Base-by-base conservation (phyloP, 73 alveolate species). In the Diophrys sp. region DNA sequence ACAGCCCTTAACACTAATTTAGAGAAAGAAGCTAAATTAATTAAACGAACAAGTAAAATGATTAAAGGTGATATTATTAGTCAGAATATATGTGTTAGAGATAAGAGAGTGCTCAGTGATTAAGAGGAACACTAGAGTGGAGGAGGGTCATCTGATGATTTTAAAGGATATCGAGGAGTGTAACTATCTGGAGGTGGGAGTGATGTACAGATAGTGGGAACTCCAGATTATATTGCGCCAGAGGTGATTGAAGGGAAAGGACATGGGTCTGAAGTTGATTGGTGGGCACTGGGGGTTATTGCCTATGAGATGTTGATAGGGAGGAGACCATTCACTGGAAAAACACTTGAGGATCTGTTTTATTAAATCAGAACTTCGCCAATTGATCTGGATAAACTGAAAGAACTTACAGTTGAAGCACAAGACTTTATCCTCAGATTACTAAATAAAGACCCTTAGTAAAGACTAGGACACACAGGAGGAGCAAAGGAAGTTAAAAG, bases 171-270 rank as follows among this genome's bases (percentile, higher is more conserved):
- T n/a, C n/a, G n/a, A n/a, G n/a, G n/a, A n/a, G n/a, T n/a, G n/a
- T n/a, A n/a, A n/a, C n/a, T n/a, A n/a, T n/a, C n/a, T n/a, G n/a
- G n/a, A n/a, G n/a, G n/a, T n/a, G n/a, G n/a, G n/a, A n/a, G n/a
- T n/a, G n/a, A 44, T 18, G 5, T 44, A 44, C 62, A 44, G n/a
- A 44, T 44, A 44, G 85, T 95, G 23, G 99, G 99, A 5, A 95
- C 98, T 27, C 96, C 98, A 1, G 95, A 91, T n/a, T 95, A 95
- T 81, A 80, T 95, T 70, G 99, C 99, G 1, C 99, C 99, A 2
- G 99, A 95, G 83, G 95, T 93, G 76, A 78, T 95, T 27, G 73
- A 75, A 66, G 91, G 87, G 79, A 85, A 71, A 53, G 91, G 83
- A 26, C 96, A 82, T 82, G 90, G 94, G 62, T 87, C 82, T 33